Conservation (phyloP, 2,329 filamentous ascomycete species). For the Fusarium duplospermum region DNA sequence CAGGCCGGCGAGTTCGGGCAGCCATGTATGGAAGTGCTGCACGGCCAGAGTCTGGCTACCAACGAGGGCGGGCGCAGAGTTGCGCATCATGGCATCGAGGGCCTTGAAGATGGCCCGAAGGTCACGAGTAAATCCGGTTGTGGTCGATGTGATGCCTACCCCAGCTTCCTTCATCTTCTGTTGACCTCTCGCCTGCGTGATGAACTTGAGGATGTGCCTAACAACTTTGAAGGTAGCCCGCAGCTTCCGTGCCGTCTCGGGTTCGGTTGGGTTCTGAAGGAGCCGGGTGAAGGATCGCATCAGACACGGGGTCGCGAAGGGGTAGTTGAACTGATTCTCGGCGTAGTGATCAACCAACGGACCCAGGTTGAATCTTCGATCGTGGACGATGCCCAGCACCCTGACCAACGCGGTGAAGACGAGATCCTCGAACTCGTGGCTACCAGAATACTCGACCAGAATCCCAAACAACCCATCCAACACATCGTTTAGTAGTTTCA, state of each 20-base stretch:
- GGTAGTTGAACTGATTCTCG: conserved; percentile 89
- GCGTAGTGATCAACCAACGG: conserved; percentile 94
- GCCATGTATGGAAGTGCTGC: conserved; percentile 96
- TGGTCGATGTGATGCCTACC: conserved; percentile 83
- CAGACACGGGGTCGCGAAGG: conserved; percentile 89
- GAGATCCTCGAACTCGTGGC: conserved; percentile 91
- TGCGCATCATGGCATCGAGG: conserved; percentile 90
- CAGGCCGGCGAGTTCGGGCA: conserved; percentile 86
- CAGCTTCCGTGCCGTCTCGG: conserved; percentile 84
- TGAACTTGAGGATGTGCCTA: conserved; percentile 92
- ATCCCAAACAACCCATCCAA: conserved; percentile 93
- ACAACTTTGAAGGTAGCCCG: conserved; percentile 96
- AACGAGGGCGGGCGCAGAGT: conserved; percentile 84
- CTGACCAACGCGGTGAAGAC: conserved; percentile 91
- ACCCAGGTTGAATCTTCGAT: conserved; percentile 90
- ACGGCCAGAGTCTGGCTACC: conserved; percentile 95
- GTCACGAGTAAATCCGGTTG: conserved; percentile 81
- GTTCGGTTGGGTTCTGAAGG: conserved; percentile 83
- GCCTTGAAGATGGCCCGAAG: conserved; percentile 90
- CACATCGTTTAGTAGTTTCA: conserved; percentile 90
- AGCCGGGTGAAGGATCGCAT: conserved; percentile 88
- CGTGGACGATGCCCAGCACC: conserved; percentile 92
- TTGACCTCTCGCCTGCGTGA: conserved; percentile 87
- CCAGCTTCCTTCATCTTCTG: conserved; percentile 90
- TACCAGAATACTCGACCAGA: conserved; percentile 88